Conservation (phyloP, 2,329 filamentous ascomycete species). For the Cladophialophora exuberans region DNA sequence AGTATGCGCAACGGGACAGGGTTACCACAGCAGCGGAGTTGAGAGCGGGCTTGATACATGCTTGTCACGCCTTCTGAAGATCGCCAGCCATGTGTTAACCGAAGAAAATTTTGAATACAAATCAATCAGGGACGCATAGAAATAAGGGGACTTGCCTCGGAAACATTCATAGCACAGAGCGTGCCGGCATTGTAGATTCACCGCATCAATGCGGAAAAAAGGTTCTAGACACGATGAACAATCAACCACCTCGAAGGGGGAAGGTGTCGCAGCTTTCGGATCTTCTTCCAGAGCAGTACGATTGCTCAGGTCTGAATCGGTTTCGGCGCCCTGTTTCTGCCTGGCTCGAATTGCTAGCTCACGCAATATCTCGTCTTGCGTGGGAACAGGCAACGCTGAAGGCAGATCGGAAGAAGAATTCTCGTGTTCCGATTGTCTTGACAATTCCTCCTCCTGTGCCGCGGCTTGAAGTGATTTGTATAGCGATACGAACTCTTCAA, state of each 20-base stretch:
- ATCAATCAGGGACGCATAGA: background rate
- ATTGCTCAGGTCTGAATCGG: background rate
- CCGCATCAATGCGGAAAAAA: conserved; percentile 12
- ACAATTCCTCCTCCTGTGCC: background rate
- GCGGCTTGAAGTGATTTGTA: background rate
- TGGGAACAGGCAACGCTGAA: no score
- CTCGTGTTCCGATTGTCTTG: background rate
- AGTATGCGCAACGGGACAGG: background rate
- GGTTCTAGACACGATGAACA: conserved; percentile 13
- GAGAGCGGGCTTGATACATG: background rate
- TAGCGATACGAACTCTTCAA: conserved; percentile 10
- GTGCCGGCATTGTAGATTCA: conserved; percentile 12
- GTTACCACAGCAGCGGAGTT: conserved; percentile 16
- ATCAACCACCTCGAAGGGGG: conserved; percentile 4
- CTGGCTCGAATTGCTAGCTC: conserved; percentile 1
- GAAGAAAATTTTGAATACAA: background rate
- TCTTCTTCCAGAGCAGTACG: background rate
- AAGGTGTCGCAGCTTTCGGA: no score
- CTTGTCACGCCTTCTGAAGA: conserved; percentile 5
- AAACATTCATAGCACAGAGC: conserved; percentile 14
- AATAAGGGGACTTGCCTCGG: background rate
- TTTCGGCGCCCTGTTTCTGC: no score
- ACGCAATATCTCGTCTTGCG: background rate
- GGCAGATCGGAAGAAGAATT: no score
- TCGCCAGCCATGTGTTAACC: background rate